Base-by-base conservation (phyloP, 192 early-diverging fungal species). In the Coemansia sp. region DNA sequence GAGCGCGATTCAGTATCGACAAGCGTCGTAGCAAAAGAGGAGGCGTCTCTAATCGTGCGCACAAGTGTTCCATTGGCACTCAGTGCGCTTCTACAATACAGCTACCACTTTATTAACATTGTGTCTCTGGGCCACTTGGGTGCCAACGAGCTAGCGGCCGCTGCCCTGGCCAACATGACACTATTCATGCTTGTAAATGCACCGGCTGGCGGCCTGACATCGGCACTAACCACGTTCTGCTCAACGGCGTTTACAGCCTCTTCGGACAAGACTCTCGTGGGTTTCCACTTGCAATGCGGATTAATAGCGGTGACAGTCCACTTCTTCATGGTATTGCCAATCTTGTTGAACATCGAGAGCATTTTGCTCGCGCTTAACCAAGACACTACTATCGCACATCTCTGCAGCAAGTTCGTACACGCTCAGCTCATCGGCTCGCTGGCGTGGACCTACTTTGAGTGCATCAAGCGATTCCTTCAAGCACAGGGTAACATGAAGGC, bases 401-500 rank as follows among this genome's bases (percentile, higher is more conserved):
- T 96, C 11, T 87, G 93, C 24, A 90, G 89, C 16, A 34, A 80
- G 38, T 98, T 90, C 74, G 70, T 93, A 22, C 75, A 86, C 1
- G 90, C 85, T 18, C 82, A 91, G 33, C 72, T 96, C 31, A 76
- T 91, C 3, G 93, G 94, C 2, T 87, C 91, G 36, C 89, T 92
- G 22, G 90, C 95, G 2, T 90, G 86, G 78, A 76, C 96, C 75
- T 86, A 88, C 20, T 92, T 92, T 86, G 95, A 97, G 66, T 93
- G 92, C 73, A 70, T 94, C 55, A 93, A 95, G 72, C 88, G 93
- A 63, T 97, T 87, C 73, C 82, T 97, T 20, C 93, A 97, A 73
- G 90, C 91, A 0, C 97, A 98, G 82, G 96, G 92, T 60, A 90
- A 91, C 72, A 96, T 98, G 97, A 86, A 91, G 29, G 93, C 93